A percentile compares a stretch with the other conserved stretches of the same genome.
Conservation (phyloP, 2,329 filamentous ascomycete genomes). For the Colletotrichum filicis region DNA sequence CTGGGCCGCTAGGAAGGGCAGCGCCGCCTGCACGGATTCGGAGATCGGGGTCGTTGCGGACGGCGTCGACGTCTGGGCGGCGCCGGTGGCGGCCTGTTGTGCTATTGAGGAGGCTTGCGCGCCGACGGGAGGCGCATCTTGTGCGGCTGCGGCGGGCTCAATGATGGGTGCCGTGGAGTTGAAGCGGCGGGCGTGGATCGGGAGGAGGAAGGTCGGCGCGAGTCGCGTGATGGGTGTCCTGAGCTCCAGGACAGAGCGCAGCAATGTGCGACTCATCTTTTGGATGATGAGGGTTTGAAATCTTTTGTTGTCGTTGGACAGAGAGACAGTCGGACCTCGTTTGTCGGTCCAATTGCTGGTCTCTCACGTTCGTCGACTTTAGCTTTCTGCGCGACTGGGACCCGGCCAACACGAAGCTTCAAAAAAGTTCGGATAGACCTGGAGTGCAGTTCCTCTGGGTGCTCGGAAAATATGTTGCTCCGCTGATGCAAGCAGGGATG, state of each 20-base stretch:
- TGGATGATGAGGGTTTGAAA: not conserved
- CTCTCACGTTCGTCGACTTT: slow-evolving; percentile 3
- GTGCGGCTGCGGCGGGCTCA: slow-evolving; percentile 44
- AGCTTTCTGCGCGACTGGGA: slow-evolving; percentile 3
- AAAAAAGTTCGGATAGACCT: slow-evolving; percentile 29
- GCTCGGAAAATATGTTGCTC: slow-evolving; percentile 17
- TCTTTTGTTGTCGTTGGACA: not conserved
- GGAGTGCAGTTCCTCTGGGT: not conserved
- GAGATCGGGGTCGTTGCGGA: slow-evolving; percentile 55
- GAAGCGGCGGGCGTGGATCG: slow-evolving; percentile 50
- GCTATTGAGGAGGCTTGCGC: slow-evolving; percentile 21
- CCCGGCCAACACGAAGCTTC: slow-evolving; percentile 6
- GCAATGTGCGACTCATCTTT: slow-evolving; percentile 67
- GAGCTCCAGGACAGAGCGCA: slow-evolving; percentile 73
- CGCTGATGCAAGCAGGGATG: not conserved
- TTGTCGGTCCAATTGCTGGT: not conserved
- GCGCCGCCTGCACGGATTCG: slow-evolving; percentile 67
- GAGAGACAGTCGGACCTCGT: not conserved
- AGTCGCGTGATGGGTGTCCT: slow-evolving; percentile 57
- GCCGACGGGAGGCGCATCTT: slow-evolving; percentile 35
- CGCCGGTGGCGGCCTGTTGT: slow-evolving; percentile 1
- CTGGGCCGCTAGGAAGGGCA: slow-evolving; percentile 79
- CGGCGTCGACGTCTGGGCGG: not conserved
- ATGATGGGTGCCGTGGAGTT: slow-evolving; percentile 62
- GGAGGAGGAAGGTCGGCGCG: slow-evolving; percentile 41